Evolutionary conservation across 805 yeast species (phyloP).

Genomic region (Wickerhamomyces bovis): DNA sequence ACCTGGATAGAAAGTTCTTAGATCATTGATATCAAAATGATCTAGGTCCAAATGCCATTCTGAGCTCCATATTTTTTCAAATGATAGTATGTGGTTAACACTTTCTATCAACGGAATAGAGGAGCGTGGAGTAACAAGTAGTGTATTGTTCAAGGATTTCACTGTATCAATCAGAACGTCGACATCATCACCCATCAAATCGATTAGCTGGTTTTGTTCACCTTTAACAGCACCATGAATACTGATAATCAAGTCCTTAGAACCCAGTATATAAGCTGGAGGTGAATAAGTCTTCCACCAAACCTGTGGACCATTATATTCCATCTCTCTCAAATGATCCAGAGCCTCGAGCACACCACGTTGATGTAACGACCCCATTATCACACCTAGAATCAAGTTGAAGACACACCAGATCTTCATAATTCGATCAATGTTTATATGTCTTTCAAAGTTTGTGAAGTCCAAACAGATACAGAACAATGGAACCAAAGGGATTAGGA

Average conservation of each 20-base stretch:
- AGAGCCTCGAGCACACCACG: constrained; percentile 80
- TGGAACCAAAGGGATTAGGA: constrained; percentile 75
- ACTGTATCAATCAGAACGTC: constrained; percentile 22
- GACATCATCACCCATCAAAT: constrained; percentile 40
- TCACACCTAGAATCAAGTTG: constrained; percentile 48
- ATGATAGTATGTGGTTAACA: constrained; percentile 6
- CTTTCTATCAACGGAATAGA: constrained; percentile 17
- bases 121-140: constrained; percentile 20
- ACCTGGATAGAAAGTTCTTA: constrained; percentile 53
- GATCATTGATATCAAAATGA: constrained; percentile 52
- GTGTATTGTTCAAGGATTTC: constrained; percentile 8
- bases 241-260: constrained; percentile 14
- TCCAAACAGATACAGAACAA: constrained; percentile 54
- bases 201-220: constrained; percentile 29
- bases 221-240: background rate
- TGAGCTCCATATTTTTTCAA: constrained; percentile 31
- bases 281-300: constrained; percentile 97
- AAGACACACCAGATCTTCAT: constrained; percentile 52
- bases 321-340: constrained; percentile 28
- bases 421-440: constrained; percentile 15
- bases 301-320: constrained; percentile 37
- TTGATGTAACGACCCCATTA: constrained; percentile 85
- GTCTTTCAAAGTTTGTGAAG: constrained; percentile 27
- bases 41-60: constrained; percentile 63
- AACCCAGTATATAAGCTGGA: constrained; percentile 72